Percentiles rank a stretch among this genome's conserved stretches.
Evolutionary conservation across 495 filamentous ascomycete genomes (phyloP).

Genomic region (Penicillium paradoxum): DNA sequence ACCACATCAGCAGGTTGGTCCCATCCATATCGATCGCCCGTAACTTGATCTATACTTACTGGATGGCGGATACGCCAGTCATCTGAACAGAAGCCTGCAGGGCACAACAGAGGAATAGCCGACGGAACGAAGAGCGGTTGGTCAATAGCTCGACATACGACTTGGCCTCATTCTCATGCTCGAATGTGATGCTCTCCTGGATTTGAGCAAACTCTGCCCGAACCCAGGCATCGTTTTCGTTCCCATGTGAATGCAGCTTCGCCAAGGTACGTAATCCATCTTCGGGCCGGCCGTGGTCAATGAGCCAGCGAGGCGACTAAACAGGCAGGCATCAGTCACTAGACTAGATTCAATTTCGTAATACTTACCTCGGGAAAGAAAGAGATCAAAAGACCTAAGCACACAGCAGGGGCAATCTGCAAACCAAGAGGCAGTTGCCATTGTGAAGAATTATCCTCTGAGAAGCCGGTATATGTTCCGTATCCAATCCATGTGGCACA

Average conservation of each 20-base stretch:
- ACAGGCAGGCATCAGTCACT: slow-evolving; percentile 1
- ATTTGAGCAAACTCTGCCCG: slow-evolving; percentile 41
- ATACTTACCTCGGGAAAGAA: slow-evolving; percentile 45
- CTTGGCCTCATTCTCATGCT: slow-evolving; percentile 62
- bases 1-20: background rate
- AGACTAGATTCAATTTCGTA: background rate
- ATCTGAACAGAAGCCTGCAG: slow-evolving; percentile 67
- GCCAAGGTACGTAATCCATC: slow-evolving; percentile 48
- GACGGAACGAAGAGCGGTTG: slow-evolving; percentile 59
- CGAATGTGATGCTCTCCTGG: slow-evolving; percentile 35
- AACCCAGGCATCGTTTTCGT: slow-evolving; percentile 41
- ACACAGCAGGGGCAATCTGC: slow-evolving; percentile 39
- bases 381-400: slow-evolving; percentile 37
- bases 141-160: slow-evolving; percentile 63
- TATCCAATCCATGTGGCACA: slow-evolving; percentile 42
- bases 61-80: slow-evolving; percentile 69
- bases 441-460: slow-evolving; percentile 38
- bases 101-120: slow-evolving; percentile 61
- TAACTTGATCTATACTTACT: slow-evolving; percentile 27
- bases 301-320: slow-evolving; percentile 54
- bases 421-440: slow-evolving; percentile 42
- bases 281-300: slow-evolving; percentile 43
- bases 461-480: slow-evolving; percentile 45
- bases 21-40: background rate
- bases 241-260: slow-evolving; percentile 44